phyloP scores from a whole-genome alignment of 2,329 filamentous ascomycete genomes.

The Colletotrichum australisinense region DNA sequence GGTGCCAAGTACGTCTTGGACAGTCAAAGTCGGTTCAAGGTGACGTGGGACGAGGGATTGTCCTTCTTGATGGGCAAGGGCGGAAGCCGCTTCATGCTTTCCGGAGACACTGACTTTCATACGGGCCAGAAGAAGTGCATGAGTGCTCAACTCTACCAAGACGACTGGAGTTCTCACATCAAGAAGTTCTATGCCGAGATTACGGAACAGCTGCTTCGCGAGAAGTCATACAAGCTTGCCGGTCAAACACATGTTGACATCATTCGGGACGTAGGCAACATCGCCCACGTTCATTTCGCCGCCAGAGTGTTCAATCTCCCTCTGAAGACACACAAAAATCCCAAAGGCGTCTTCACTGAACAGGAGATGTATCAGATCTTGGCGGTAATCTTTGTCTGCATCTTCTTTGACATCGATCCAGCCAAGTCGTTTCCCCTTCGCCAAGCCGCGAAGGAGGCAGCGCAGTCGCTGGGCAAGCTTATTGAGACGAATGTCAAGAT shows the following conservation, averaged over 20 bases:
- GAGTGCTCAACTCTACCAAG: constrained; percentile 68
- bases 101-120: constrained; percentile 61
- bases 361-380: constrained; percentile 72
- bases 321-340: constrained; percentile 70
- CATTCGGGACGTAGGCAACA: constrained; percentile 75
- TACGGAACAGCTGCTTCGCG: constrained; percentile 69
- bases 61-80: constrained; percentile 69
- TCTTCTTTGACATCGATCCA: constrained; percentile 75
- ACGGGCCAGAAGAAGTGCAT: constrained; percentile 64
- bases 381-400: constrained; percentile 71
- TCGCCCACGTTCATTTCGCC: constrained; percentile 73
- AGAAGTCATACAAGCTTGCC: constrained; percentile 73
- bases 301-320: constrained; percentile 73
- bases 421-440: constrained; percentile 74
- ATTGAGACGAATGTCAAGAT: constrained; percentile 75
- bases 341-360: constrained; percentile 67
- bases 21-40: constrained; percentile 70
- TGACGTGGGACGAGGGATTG: constrained; percentile 73
- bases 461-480: constrained; percentile 68
- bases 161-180: constrained; percentile 71
- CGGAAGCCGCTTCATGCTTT: constrained; percentile 67
- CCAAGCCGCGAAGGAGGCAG: constrained; percentile 66
- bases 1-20: constrained; percentile 72
- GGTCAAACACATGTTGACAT: constrained; percentile 71
- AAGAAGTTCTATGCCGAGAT: constrained; percentile 75